These are phyloP conservation scores for Plasmodium yoelii DNA, from an alignment of 169 alveolate species.

Conservation along the genomic window DNA sequence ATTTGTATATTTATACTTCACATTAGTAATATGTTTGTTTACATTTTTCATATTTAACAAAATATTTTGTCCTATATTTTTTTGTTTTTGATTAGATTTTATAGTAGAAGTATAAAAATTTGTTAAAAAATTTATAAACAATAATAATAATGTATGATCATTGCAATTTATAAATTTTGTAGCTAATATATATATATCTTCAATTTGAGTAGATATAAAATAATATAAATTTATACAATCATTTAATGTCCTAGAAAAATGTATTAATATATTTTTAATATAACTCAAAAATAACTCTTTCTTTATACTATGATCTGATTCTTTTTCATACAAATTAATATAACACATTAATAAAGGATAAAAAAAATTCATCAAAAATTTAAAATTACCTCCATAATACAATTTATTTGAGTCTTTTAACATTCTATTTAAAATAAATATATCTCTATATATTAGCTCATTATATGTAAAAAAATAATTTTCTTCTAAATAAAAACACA, in stretches of 20 bases:
- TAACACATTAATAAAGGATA: conserved; percentile 71
- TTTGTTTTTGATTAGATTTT: conserved; percentile 11
- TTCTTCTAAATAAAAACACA: conserved; percentile 53
- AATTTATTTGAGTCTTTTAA: conserved; percentile 40
- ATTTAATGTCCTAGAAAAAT: conserved; percentile 47
- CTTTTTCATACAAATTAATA: conserved; percentile 65
- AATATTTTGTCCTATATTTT: neutral
- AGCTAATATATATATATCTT: conserved; percentile 61
- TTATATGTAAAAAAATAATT: conserved; percentile 43
- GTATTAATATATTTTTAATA: conserved; percentile 59
- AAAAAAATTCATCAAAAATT: conserved; percentile 71
- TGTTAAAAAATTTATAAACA: conserved; percentile 42
- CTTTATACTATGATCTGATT: conserved; percentile 44
- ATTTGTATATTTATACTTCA: conserved; percentile 54
- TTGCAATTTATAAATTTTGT: conserved; percentile 46
- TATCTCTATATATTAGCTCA: conserved; percentile 57
- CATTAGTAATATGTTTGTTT: neutral
- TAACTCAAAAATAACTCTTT: conserved; percentile 20
- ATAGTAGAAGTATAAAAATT: conserved; percentile 41
- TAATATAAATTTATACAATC: conserved; percentile 75
- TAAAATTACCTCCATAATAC: conserved; percentile 66
- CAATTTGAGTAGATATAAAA: conserved; percentile 50
- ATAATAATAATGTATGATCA: conserved; percentile 27
- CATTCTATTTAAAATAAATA: conserved; percentile 45
- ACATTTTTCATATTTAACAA: neutral